Evolutionary conservation across 2,329 filamentous ascomycete species (phyloP), one percentile per base, ranked within the genome.

Genomic region (Aspergillus hortae): DNA sequence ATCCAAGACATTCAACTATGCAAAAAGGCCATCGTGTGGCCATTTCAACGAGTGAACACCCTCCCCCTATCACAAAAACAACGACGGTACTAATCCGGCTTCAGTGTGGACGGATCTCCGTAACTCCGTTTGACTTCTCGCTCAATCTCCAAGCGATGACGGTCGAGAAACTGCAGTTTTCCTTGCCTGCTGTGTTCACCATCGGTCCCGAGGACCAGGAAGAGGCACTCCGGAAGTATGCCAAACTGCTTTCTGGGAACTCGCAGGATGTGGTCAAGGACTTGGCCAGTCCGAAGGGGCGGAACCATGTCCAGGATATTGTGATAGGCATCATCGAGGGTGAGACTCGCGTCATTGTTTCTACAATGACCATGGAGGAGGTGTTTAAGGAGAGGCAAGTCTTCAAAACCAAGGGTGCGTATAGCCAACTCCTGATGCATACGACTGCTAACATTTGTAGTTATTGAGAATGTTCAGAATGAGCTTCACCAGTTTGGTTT

Each of bases 261-360:
- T 76, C 74, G 3, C 79, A 80, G 48, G 74, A 62, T 12, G 54
- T 60, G 4, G 15, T 46, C 65, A 72, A 56, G 65, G 63, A 44
- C 60, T 75, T 65, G 36, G 68, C 67, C 35, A 59, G 73, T 33
- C 71, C 73, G 14, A 74, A 70, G 58, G 77, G 76, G 19, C 71
- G 77, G n/a, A 77, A 81, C 49, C 88, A 92, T 72, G 85, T 94
- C 14, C 87, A 88, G 64, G 88, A 88, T 60, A 95, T 95, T 56
- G 87, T 95, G 70, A 92, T 90, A 70, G 90, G 89, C 54, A 91
- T 95, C 68, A 94, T 95, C 61, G 89, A 95, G 69, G 90, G 90
- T 56, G 90, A 95, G 70, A 92, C 88, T 1, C 82, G 90, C 53
- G 87, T 90, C 5, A 84, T 95, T 48, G 88, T 95, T 40, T 89